Base-by-base conservation (phyloP, 352 stramenopile genomes). In the Aphanomyces stellatus region DNA sequence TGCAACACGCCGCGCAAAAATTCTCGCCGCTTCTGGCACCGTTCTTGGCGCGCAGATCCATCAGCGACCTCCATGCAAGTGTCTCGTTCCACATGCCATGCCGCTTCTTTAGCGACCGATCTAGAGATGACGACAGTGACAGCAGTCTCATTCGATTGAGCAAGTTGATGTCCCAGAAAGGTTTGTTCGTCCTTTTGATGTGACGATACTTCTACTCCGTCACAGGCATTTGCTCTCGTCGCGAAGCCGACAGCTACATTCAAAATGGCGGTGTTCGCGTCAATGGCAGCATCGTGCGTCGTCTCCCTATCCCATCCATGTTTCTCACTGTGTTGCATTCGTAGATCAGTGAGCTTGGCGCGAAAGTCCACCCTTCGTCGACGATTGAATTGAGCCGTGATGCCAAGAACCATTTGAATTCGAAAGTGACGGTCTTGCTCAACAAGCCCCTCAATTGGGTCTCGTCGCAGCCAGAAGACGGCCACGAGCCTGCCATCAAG, bases 361-460 rank as follows among this genome's bases (percentile, higher is more conserved):
- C 86, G 25, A 91, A 89, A 40, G 82, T 94, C 31, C 71, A 79
- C 15, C 55, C 56, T 8, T 76, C 89, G 41, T 81, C 74, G 48
- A 74, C 85, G 27, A 81, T 93, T 31, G 62, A 65, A 28, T 77
- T 93, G 40, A 77, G 82, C 48, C 81, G 78, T 40, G 74, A 74
- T 60, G 85, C 83, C n/a, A 77, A 88, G 66, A 76, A 77, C 56
- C 82, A 91, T 62, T 78, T 91, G 68, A 73, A 74, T 51, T 82
- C 86, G 53, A 94, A 92, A 68, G 79, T 91, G 25, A 90, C 85
- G 35, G 65, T 94, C 37, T 65, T 93, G 49, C 71, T 94, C 46
- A 94, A 94, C 72, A 94, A 94, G 53, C 85, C 83, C 3, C 71
- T 94, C 62, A 84, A 84, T n/a, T 79, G 73, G 62, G 83, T 94